Percentiles rank a stretch among this genome's conserved stretches.
Conservation (phyloP, 1,284 basidiomycete species). For the Ustilago nuda region DNA sequence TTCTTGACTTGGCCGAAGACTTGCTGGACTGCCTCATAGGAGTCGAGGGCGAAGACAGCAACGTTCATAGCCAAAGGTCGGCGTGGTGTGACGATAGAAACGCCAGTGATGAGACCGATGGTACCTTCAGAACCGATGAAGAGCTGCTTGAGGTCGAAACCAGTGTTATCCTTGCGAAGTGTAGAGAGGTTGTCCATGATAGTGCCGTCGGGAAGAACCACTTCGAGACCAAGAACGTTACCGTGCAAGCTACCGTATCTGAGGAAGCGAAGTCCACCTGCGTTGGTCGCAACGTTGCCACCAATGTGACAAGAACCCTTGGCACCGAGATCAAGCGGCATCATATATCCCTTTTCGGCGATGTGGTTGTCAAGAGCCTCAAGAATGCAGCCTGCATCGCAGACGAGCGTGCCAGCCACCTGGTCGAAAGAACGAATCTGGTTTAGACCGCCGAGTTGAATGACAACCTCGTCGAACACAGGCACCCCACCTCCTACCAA, state of each 20-base stretch:
- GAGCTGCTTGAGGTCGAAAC: constrained; percentile 98
- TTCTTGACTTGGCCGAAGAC: constrained; percentile 74
- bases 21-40: constrained; percentile 73
- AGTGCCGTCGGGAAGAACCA: constrained; percentile 94
- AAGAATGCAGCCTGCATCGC: constrained; percentile 92
- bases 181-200: constrained; percentile 72
- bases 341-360: constrained; percentile 89
- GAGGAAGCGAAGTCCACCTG: constrained; percentile 91
- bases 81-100: constrained; percentile 93
- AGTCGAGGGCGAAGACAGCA: constrained; percentile 74
- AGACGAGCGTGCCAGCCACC: constrained; percentile 73
- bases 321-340: constrained; percentile 96
- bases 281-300: constrained; percentile 97
- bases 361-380: constrained; percentile 89
- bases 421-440: constrained; percentile 91
- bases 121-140: constrained; percentile 99
- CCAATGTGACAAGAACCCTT: constrained; percentile 99
- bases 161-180: constrained; percentile 97
- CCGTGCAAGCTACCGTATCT: constrained; percentile 97
- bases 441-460: constrained; percentile 85
- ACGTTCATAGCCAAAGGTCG: constrained; percentile 76
- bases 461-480: constrained; percentile 85
- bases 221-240: constrained; percentile 94
- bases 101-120: constrained; percentile 92
- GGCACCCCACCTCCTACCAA: constrained; percentile 96